Conservation (phyloP, 83 land plant genomes). For the Thuja plicata region DNA sequence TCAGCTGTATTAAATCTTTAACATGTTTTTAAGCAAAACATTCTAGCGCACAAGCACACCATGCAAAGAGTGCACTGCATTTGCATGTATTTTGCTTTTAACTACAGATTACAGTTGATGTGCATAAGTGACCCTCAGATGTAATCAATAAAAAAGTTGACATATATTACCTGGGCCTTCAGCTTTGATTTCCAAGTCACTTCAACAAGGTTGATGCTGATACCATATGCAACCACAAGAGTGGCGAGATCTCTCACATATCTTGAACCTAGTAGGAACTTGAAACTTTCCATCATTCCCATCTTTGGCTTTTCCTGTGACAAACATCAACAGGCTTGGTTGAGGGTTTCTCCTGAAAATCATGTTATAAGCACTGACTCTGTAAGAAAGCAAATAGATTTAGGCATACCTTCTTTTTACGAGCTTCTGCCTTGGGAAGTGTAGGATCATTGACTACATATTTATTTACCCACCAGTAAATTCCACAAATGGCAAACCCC, state of each 20-base stretch:
- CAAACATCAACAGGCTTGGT: not conserved
- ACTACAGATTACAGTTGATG: not conserved
- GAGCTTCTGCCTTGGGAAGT: constrained; percentile 66
- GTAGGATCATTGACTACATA: constrained; percentile 71
- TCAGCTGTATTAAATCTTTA: not conserved
- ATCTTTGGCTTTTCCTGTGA: constrained; percentile 89
- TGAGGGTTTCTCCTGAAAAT: not conserved
- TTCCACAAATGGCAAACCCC: constrained; percentile 70
- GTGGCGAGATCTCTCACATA: constrained; percentile 98
- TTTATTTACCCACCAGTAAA: constrained; percentile 90
- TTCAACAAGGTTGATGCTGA: constrained; percentile 97
- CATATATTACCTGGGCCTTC: constrained; percentile 79
- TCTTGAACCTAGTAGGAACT: constrained; percentile 77
- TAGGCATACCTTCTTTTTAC: constrained; percentile 67
- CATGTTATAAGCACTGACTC: not conserved
- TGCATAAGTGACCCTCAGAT: not conserved
- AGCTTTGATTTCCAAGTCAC: constrained; percentile 99
- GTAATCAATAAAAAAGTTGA: not conserved
- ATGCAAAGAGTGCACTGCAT: not conserved
- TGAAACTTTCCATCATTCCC: constrained; percentile 90
- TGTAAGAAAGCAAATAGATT: not conserved
- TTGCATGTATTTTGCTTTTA: not conserved
- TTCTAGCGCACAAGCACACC: not conserved
- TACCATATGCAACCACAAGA: constrained; percentile 98
- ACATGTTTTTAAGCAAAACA: not conserved